These are phyloP conservation scores for Geotrichum reessii DNA, from an alignment of 1,139 yeast species.

Conservation along the genomic window DNA sequence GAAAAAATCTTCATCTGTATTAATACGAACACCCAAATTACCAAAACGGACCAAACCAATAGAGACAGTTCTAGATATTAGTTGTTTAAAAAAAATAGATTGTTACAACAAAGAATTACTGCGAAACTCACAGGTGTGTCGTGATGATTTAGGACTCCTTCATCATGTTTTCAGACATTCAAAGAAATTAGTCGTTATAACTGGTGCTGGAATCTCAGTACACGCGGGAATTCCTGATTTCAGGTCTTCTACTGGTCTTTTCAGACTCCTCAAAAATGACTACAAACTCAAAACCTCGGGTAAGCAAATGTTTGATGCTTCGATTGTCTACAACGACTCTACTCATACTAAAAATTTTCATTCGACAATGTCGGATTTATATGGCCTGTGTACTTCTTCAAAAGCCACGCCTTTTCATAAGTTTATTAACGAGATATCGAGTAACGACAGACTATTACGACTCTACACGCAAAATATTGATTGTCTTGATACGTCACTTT, in stretches of 20 bases:
- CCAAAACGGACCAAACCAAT: slow-evolving; percentile 22
- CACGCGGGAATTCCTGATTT: slow-evolving; percentile 91
- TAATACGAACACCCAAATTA: slow-evolving; percentile 24
- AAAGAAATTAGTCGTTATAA: slow-evolving; percentile 40
- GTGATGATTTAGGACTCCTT: slow-evolving; percentile 28
- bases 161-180: slow-evolving; percentile 38
- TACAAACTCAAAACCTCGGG: slow-evolving; percentile 47
- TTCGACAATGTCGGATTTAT: slow-evolving; percentile 61
- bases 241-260: slow-evolving; percentile 71
- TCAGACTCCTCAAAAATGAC: slow-evolving; percentile 51
- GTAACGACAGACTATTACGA: slow-evolving; percentile 57
- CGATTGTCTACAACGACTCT: slow-evolving; percentile 57
- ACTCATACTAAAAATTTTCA: slow-evolving; percentile 60
- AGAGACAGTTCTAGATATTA: slow-evolving; percentile 9
- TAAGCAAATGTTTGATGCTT: slow-evolving; percentile 73
- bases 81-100: slow-evolving; percentile 1
- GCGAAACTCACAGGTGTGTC: slow-evolving; percentile 2
- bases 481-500: slow-evolving; percentile 41
- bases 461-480: slow-evolving; percentile 52
- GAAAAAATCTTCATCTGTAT: background rate
- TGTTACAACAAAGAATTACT: background rate
- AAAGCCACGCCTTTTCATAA: slow-evolving; percentile 69
- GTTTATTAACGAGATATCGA: slow-evolving; percentile 53
- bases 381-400: slow-evolving; percentile 50
- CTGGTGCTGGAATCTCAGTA: slow-evolving; percentile 89